A percentile compares a stretch with the other conserved stretches of the same genome.
Evolutionary conservation across 371 early-diverging fungal species (phyloP).

Genomic region (Nematocida sp.): DNA sequence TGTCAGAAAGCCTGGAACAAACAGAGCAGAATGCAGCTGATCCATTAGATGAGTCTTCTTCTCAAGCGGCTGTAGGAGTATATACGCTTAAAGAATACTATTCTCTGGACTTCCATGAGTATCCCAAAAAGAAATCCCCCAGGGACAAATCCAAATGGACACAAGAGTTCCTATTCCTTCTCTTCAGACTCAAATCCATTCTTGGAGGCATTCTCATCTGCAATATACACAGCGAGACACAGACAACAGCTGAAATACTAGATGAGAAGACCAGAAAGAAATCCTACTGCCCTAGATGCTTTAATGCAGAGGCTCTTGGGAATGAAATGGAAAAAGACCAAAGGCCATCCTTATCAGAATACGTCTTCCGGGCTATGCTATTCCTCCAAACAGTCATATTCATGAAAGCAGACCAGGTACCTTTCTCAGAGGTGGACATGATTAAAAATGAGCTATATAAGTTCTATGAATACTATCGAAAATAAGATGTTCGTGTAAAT

Average conservation of each 20-base stretch:
- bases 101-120: constrained; percentile 44
- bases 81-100: constrained; percentile 28
- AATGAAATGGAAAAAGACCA: constrained; percentile 15
- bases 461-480: constrained; percentile 50
- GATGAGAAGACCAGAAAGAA: not conserved
- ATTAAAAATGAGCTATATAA: constrained; percentile 41
- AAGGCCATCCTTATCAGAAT: constrained; percentile 31
- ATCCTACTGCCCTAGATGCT: constrained; percentile 30
- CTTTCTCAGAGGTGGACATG: constrained; percentile 19
- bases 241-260: not conserved
- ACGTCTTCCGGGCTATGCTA: constrained; percentile 42
- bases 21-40: constrained; percentile 15
- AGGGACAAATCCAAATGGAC: constrained; percentile 30
- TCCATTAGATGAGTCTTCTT: not conserved
- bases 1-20: not conserved
- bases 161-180: constrained; percentile 5
- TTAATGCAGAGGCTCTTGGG: constrained; percentile 23
- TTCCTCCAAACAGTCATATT: constrained; percentile 46
- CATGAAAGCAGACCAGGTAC: not conserved
- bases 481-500: too few relatives aligned
- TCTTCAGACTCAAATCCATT: not conserved
- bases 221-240: not conserved
- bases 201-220: constrained; percentile 19
- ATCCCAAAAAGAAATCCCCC: constrained; percentile 44
- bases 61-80: not conserved